phyloP scores from a whole-genome alignment of 2,329 filamentous ascomycete species.

The Colletotrichum caudatum region DNA sequence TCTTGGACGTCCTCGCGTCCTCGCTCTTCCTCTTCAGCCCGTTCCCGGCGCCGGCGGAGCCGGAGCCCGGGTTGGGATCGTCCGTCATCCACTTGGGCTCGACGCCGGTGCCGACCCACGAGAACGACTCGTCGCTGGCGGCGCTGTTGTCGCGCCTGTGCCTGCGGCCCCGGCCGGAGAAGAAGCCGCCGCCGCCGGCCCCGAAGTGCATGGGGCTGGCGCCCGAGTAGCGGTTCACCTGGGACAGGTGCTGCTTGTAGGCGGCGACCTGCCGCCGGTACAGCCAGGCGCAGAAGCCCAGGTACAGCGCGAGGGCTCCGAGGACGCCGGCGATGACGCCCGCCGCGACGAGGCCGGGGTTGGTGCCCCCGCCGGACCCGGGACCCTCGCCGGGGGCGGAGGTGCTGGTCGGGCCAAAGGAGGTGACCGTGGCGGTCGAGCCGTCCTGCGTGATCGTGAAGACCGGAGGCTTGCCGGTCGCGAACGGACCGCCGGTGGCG shows the following conservation, averaged over 20 bases:
- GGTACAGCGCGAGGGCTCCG: conserved; percentile 70
- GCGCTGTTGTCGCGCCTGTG: conserved; percentile 44
- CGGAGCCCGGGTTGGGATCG: conserved; percentile 44
- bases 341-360: conserved; percentile 59
- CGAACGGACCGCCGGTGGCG: conserved; percentile 76
- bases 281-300: conserved; percentile 79
- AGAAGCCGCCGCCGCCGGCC: conserved; percentile 40
- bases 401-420: conserved; percentile 53
- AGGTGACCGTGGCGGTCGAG: conserved; percentile 59
- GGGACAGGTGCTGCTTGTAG: conserved; percentile 77
- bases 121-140: conserved; percentile 46
- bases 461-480: conserved; percentile 75
- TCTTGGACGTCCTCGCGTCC: conserved; percentile 30
- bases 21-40: conserved; percentile 43
- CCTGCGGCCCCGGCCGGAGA: conserved; percentile 45
- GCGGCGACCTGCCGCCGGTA: conserved; percentile 78
- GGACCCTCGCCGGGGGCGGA: conserved; percentile 49
- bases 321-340: conserved; percentile 74
- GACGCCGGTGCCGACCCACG: conserved; percentile 49
- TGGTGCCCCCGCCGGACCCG: conserved; percentile 43
- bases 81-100: conserved; percentile 49
- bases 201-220: conserved; percentile 56
- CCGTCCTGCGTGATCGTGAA: conserved; percentile 72
- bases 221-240: conserved; percentile 68
- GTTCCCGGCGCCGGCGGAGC: conserved; percentile 43